These are phyloP conservation scores for Hyaloscypha finlandica DNA, from an alignment of 495 filamentous ascomycete genomes.

Conservation along the genomic window DNA sequence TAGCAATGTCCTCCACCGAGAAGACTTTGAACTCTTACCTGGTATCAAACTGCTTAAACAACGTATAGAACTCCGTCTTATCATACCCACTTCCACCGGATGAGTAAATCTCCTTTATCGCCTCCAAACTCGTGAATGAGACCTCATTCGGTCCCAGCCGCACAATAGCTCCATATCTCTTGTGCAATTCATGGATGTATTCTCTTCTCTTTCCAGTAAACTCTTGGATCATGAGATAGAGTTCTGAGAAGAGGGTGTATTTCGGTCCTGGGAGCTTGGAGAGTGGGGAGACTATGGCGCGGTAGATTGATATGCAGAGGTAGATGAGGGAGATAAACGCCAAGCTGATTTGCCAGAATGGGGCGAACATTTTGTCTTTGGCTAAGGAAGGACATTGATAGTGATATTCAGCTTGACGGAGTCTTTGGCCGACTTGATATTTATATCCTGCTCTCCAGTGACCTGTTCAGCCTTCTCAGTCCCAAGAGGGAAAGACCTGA, in stretches of 20 bases:
- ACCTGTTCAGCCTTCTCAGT: background rate
- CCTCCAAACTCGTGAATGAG: constrained; percentile 57
- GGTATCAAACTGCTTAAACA: constrained; percentile 59
- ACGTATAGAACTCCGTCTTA: constrained; percentile 67
- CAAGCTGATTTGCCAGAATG: background rate
- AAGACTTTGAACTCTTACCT: constrained; percentile 40
- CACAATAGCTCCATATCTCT: constrained; percentile 49
- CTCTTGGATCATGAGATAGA: constrained; percentile 26
- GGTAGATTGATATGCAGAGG: background rate
- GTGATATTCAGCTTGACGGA: background rate
- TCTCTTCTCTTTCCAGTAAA: constrained; percentile 21
- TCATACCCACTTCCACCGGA: constrained; percentile 67
- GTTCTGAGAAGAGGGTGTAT: constrained; percentile 9
- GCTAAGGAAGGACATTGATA: background rate
- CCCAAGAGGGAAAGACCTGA: constrained; percentile 9
- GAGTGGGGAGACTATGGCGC: constrained; percentile 11
- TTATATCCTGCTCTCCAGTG: background rate
- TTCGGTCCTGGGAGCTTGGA: constrained; percentile 24
- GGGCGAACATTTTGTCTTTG: constrained; percentile 10
- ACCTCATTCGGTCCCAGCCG: constrained; percentile 60
- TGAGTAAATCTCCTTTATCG: constrained; percentile 67
- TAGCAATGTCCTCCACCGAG: background rate
- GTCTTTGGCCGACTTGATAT: background rate
- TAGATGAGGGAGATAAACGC: background rate
- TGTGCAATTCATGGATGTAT: constrained; percentile 43